A percentile compares a stretch with the other conserved stretches of the same genome.
Conservation (phyloP, 2,329 filamentous ascomycete genomes). For the Ambrosiella beaveri region DNA sequence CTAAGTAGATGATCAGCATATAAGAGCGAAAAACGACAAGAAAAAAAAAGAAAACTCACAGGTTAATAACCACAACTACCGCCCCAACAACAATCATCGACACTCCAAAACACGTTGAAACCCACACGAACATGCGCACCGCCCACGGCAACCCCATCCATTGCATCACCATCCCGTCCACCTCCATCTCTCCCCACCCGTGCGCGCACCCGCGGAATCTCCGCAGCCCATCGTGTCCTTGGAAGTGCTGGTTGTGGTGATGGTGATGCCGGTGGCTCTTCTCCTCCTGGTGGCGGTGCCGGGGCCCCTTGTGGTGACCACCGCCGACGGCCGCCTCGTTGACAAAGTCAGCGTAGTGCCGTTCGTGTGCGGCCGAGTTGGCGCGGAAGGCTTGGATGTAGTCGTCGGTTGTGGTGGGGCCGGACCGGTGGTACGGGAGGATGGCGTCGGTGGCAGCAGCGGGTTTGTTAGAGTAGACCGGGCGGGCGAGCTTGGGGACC, state of each 20-base stretch:
- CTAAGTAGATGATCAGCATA: not conserved
- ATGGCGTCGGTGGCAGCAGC: not conserved
- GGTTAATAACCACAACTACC: not conserved
- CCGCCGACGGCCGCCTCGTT: not conserved
- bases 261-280: no score
- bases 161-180: conserved; percentile 2
- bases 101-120: conserved; percentile 8
- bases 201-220: not conserved
- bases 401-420: conserved; percentile 4
- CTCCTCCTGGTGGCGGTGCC: not conserved
- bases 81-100: conserved; percentile 6
- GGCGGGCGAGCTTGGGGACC: not conserved
- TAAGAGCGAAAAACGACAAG: not conserved
- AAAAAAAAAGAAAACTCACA: conserved; percentile 2
- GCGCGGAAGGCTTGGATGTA: not conserved
- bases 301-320: not conserved
- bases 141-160: conserved; percentile 9
- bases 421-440: not conserved
- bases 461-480: no score
- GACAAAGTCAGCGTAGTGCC: not conserved
- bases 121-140: conserved; percentile 6
- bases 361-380: not conserved
- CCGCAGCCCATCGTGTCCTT: not conserved
- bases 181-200: not conserved
- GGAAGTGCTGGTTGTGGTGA: not conserved